Base-by-base conservation (phyloP, 768 basidiomycete species). In the Pulveroboletus sp. region DNA sequence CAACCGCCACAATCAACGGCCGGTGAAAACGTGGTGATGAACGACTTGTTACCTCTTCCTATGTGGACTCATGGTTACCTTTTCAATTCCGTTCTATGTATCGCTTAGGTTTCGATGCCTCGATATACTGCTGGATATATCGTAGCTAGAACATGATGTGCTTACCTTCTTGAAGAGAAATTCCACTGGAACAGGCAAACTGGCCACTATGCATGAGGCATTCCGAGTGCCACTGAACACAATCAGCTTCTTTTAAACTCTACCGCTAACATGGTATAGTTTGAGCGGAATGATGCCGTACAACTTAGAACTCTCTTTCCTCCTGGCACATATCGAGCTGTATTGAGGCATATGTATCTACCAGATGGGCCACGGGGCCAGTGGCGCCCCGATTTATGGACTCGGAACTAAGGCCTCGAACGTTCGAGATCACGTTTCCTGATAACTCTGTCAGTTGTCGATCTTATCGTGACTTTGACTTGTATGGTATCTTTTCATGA, bases 1-100 rank as follows among this genome's bases (percentile, higher is more conserved):
- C 86, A 10, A 75, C 77, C 22, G 81, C 84, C 43, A 86, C 85
- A 19, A 73, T 87, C 50, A 88, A 86, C 60, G 87, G 86, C 22
- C 72, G 72, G 51, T 77, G 62, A 72, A 51, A 55, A 54, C 38
- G 43, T 60, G 53, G 50, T 40, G 47, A 45, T 37, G 51, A 45
- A 31, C 26, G 35, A 24, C 38, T 26, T 47, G 43, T 40, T 45
- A n/a, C 31, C 26, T 27, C 24, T 38, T 29, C 20, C 34, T 46
- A 52, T 46, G 50, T 41, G 43, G 53, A 57, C 43, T 50, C 29
- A 23, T 55, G 43, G 39, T 51, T 44, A 38, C 43, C 36, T 50
- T 45, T 27, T 40, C 47, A 43, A 38, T 51, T n/a, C 51, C 19
- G 47, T 51, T 26, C 43, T 36, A n/a, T 43, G 51, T 56, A 49